A percentile compares a stretch with the other conserved stretches of the same genome.
phyloP scores from a whole-genome alignment of 139 green algal species.

The Auxenochlorella pyrenoidosa region DNA sequence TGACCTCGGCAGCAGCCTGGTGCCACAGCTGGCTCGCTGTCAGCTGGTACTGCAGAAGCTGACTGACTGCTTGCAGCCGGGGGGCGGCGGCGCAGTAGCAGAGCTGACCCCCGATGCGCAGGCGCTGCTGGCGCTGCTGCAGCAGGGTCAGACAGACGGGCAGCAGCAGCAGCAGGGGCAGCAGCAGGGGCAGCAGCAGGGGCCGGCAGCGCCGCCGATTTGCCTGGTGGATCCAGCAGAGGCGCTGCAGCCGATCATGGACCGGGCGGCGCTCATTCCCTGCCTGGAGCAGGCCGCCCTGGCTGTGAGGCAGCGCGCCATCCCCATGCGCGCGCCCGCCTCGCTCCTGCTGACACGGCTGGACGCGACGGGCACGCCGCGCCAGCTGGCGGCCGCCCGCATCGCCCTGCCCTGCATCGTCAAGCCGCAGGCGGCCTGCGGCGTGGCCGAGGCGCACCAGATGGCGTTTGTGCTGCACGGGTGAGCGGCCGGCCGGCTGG shows the following conservation, averaged over 20 bases:
- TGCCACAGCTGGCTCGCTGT: conserved; percentile 44
- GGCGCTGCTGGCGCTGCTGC: conserved; percentile 9
- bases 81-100: conserved; percentile 20
- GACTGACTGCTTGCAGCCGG: conserved; percentile 62
- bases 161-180: not conserved
- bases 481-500: not conserved
- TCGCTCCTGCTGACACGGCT: not conserved
- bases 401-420: conserved; percentile 72
- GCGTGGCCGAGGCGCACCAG: conserved; percentile 69
- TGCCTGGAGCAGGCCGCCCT: conserved; percentile 34
- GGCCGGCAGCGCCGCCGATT: not conserved
- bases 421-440: conserved; percentile 80
- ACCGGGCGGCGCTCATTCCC: conserved; percentile 35
- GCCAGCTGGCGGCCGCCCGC: conserved; percentile 32
- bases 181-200: not conserved
- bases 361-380: not conserved
- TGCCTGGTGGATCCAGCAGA: conserved; percentile 35
- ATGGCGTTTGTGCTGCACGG: conserved; percentile 74
- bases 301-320: not conserved
- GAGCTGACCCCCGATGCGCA: not conserved
- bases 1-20: conserved; percentile 45
- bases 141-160: not conserved
- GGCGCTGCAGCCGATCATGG: conserved; percentile 30
- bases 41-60: conserved; percentile 83
- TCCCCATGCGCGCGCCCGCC: conserved; percentile 29